Evolutionary conservation across 2,329 filamentous ascomycete genomes (phyloP), one percentile per base, ranked within the genome.

Genomic region (Pseudocercospora pini-densiflorae): DNA sequence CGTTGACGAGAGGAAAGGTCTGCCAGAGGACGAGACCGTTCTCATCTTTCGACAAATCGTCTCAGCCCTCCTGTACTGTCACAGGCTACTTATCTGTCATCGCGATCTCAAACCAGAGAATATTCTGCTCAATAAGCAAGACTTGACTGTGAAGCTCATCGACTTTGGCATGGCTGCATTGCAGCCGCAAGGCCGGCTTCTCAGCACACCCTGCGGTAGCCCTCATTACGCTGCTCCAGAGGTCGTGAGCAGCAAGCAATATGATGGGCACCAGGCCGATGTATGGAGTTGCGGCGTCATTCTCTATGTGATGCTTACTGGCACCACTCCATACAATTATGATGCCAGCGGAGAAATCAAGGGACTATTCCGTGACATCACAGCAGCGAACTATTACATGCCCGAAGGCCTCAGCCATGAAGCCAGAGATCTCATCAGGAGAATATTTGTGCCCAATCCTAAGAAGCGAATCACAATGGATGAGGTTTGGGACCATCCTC

Each of bases 81-180:
- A 99, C 79, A 89, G 91, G 2, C 92, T 97, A 81, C 93, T 94
- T 72, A 97, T 99, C 69, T 97, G 94, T 77, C 95, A 99, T 77
- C 91, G 95, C 24, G 95, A 99, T 73, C 84, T 99, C 61, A 99
- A 99, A 80, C 95, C 94, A 0, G 95, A 99, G 80, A 99, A 99
- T 74, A 97, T 99, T 54, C 84, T 99, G 19, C 85, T 99, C 59
- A 93, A 93, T 64, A 83, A 84, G 2, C 83, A 90, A 5, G 80
- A 77, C 55, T 86, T 90, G 61, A 89, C 92, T 65, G 89, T 98
- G 78, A 99, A 98, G 80, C 89, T 99, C 73, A 94, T 94, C 60
- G 95, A 99, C 78, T 99, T 99, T 78, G 94, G 95, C 49, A 97
- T 99, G 94, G 95, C 95, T 53, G 94, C 94, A 3, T 84, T 98